Evolutionary conservation across 2,329 filamentous ascomycete genomes (phyloP).

Genomic region (Gnomoniopsis sp.): DNA sequence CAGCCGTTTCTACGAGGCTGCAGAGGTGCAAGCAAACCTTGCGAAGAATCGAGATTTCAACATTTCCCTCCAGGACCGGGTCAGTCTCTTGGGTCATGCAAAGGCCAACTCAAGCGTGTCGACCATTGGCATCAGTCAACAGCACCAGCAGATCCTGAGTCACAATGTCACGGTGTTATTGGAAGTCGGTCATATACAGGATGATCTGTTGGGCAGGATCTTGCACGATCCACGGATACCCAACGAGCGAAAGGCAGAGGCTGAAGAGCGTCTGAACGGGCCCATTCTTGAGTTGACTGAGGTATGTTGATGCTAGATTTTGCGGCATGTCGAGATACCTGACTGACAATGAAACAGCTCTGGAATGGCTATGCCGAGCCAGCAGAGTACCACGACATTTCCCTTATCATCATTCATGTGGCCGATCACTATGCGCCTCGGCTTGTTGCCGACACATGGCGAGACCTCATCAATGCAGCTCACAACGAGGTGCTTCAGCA

Average conservation of each 20-base stretch:
- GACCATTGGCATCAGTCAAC: slow-evolving; percentile 71
- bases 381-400: slow-evolving; percentile 86
- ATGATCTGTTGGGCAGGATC: slow-evolving; percentile 80
- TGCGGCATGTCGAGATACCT: background rate
- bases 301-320: slow-evolving; percentile 47
- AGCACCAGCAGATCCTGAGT: slow-evolving; percentile 79
- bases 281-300: slow-evolving; percentile 71
- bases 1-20: slow-evolving; percentile 79
- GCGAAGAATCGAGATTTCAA: slow-evolving; percentile 73
- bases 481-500: slow-evolving; percentile 52
- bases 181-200: slow-evolving; percentile 92
- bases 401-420: slow-evolving; percentile 84
- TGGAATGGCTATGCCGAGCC: slow-evolving; percentile 90
- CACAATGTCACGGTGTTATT: slow-evolving; percentile 83
- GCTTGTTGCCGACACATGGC: slow-evolving; percentile 83
- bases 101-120: slow-evolving; percentile 89
- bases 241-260: slow-evolving; percentile 58
- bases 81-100: slow-evolving; percentile 84
- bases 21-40: slow-evolving; percentile 78
- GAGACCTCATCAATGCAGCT: slow-evolving; percentile 70
- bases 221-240: slow-evolving; percentile 68
- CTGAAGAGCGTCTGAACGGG: slow-evolving; percentile 70
- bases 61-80: slow-evolving; percentile 77
- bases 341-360: slow-evolving; percentile 50
- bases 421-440: slow-evolving; percentile 87